Base-by-base conservation (phyloP, 83 land plant genomes). In the Diphasiastrum complanatum region DNA sequence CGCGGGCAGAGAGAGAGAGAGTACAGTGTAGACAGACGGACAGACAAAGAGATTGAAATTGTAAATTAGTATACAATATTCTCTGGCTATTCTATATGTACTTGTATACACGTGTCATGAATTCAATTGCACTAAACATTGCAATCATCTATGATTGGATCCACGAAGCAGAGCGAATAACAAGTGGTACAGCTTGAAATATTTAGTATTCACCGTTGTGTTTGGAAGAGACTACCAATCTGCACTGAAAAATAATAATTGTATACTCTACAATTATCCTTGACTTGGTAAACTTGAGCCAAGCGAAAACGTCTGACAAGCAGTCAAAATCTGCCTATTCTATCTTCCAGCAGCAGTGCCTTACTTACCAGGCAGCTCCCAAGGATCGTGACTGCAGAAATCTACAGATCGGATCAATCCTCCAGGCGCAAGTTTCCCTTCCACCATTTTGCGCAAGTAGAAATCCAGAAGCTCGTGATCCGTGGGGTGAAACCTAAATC, bases 401-500 rank as follows among this genome's bases (percentile, higher is more conserved):
- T 50, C 53, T 12, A 50, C 0, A 50, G 1, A 12, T 10, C 22
- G 24, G 22, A 50, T 50, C 24, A 50, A 24, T 0, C 22, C 1
- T 10, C 0, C 16, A 16, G 24, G 24, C 16, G 22, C 16, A 0
- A 11, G 12, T 1, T 50, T 50, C 1, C 25, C 53, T 24, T 50
- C 22, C 22, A 24, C 23, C 53, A 0, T 18, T 23, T 23, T 50
- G 24, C 23, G 19, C 53, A 50, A 50, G 53, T 50, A 50, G 53
- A 16, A 50, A 18, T 23, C 53, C 11, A 50, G 22, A 12, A 50
- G 23, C 23, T 50, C 53, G 16, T 50, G 25, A 16, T 50, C 53
- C 16, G 53, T 50, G 53, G 53, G 53, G 19, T 18, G 25, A 50
- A 50, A 50, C 25, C 53, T 18, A 50, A 50, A 50, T n/a, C 53